phyloP scores from a whole-genome alignment of 495 filamentous ascomycete species.

The Neurospora sp. region DNA sequence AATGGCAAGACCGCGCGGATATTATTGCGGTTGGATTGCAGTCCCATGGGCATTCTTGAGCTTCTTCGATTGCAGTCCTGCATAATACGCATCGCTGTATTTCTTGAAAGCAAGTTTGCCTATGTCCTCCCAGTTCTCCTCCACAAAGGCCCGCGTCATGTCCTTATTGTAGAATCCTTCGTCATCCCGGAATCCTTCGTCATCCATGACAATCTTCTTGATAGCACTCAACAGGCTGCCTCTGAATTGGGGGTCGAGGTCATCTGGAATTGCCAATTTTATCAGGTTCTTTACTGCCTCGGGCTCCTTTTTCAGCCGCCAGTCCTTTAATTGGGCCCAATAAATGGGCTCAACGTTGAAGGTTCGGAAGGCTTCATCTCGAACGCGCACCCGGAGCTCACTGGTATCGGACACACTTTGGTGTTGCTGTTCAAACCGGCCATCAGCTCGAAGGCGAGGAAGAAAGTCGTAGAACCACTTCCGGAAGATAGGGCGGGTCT shows the following conservation, averaged over 20 bases:
- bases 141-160: constrained; percentile 24
- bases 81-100: constrained; percentile 12
- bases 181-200: constrained; percentile 7
- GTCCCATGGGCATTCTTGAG: not conserved
- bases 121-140: constrained; percentile 23
- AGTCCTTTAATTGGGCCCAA: constrained; percentile 13
- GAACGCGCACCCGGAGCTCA: constrained; percentile 17
- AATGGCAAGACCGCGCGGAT: not conserved
- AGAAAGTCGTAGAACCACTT: constrained; percentile 46
- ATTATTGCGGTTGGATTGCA: not conserved
- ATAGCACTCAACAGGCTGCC: constrained; percentile 19
- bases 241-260: constrained; percentile 9
- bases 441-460: constrained; percentile 29
- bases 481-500: constrained; percentile 34
- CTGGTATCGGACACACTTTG: not conserved
- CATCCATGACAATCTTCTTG: constrained; percentile 28
- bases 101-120: constrained; percentile 19
- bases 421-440: constrained; percentile 6
- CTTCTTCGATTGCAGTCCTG: constrained; percentile 13
- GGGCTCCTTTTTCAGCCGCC: constrained; percentile 16
- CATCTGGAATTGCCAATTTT: constrained; percentile 20
- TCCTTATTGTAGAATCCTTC: constrained; percentile 31
- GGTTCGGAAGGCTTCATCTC: constrained; percentile 22
- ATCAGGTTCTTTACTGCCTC: constrained; percentile 23
- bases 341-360: constrained; percentile 25